Evolutionary conservation across 495 filamentous ascomycete species (phyloP).

Genomic region (Penicillium verhagenii): DNA sequence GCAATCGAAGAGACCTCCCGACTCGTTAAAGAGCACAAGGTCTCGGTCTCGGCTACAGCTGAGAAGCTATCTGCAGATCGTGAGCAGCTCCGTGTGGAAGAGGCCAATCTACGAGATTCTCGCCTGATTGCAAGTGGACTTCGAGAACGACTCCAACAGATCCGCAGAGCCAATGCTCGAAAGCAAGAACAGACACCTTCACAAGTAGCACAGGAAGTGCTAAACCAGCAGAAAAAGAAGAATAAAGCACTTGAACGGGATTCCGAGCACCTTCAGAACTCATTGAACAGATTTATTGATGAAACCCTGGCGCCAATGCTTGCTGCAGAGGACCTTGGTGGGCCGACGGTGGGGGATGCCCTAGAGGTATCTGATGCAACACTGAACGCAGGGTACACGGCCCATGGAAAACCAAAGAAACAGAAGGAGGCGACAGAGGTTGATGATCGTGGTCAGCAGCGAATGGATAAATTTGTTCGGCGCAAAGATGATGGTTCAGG

Average conservation of each 20-base stretch:
- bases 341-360: slow-evolving; percentile 77
- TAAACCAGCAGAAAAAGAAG: slow-evolving; percentile 56
- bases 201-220: slow-evolving; percentile 58
- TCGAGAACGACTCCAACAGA: slow-evolving; percentile 54
- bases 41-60: slow-evolving; percentile 54
- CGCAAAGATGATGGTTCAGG: slow-evolving; percentile 30
- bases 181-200: slow-evolving; percentile 55
- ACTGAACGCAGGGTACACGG: slow-evolving; percentile 68
- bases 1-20: slow-evolving; percentile 64
- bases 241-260: slow-evolving; percentile 54
- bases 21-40: slow-evolving; percentile 61
- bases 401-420: slow-evolving; percentile 68
- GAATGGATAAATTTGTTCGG: slow-evolving; percentile 75
- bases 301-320: slow-evolving; percentile 74
- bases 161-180: slow-evolving; percentile 52
- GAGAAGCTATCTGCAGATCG: slow-evolving; percentile 52
- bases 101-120: slow-evolving; percentile 60
- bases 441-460: slow-evolving; percentile 54
- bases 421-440: slow-evolving; percentile 43
- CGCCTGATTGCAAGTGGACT: slow-evolving; percentile 52
- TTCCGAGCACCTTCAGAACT: slow-evolving; percentile 55
- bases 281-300: slow-evolving; percentile 71
- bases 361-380: slow-evolving; percentile 59
- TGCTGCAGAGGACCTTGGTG: slow-evolving; percentile 82
- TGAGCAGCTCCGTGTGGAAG: slow-evolving; percentile 56